Conservation (phyloP, 148 eudicot species). For the Arbutus unedo region DNA sequence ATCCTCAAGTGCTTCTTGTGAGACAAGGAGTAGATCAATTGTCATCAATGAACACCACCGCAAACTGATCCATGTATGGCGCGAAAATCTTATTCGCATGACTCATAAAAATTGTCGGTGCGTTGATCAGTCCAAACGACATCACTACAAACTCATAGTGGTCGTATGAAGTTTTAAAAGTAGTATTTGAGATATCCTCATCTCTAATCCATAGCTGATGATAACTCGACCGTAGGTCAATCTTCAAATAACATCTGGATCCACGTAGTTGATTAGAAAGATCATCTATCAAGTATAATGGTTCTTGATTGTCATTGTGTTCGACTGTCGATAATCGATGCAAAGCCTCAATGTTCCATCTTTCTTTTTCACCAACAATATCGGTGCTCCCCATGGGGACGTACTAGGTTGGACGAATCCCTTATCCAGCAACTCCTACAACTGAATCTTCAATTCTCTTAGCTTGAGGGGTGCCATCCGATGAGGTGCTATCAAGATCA, state of each 20-base stretch:
- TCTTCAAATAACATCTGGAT: not conserved
- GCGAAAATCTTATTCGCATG: no score
- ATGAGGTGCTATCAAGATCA: no score
- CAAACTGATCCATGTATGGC: not conserved
- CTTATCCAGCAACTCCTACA: no score
- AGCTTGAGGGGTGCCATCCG: no score
- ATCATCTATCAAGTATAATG: not conserved
- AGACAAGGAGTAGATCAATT: not conserved
- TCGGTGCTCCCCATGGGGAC: no score
- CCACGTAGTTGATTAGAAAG: not conserved
- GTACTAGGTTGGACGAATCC: no score
- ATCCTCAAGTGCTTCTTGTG: not conserved
- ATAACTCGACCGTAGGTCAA: not conserved
- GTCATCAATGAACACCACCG: not conserved
- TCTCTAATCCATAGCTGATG: not conserved
- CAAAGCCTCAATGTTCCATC: not conserved
- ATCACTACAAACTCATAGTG: not conserved
- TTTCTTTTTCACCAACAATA: no score
- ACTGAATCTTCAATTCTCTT: no score
- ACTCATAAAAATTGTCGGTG: not conserved
- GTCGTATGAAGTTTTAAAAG: not conserved
- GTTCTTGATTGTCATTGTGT: not conserved
- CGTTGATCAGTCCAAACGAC: not conserved
- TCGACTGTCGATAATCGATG: not conserved
- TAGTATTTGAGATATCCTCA: not conserved